Evolutionary conservation across 2,329 filamentous ascomycete species (phyloP).

Genomic region (Cercospora beticola): DNA sequence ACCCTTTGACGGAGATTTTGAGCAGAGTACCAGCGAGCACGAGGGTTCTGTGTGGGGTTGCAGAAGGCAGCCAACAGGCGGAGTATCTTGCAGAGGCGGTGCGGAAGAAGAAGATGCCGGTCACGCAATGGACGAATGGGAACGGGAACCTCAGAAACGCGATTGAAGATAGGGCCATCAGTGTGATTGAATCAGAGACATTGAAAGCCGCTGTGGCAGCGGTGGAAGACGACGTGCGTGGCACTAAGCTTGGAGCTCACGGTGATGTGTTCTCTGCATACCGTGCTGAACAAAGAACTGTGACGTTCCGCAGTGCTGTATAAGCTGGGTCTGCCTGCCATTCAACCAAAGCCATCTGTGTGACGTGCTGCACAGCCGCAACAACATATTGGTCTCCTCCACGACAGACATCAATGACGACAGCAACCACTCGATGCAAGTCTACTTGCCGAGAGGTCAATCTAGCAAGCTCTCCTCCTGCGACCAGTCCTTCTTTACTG

Average conservation of each 20-base stretch:
- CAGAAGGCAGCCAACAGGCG: slow-evolving; percentile 16
- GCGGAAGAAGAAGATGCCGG: slow-evolving; percentile 1
- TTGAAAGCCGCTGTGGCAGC: background rate
- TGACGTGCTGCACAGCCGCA: background rate
- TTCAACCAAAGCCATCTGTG: background rate
- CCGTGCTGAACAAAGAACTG: background rate
- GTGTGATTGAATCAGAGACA: background rate
- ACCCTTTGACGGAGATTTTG: slow-evolving; percentile 1
- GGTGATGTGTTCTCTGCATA: slow-evolving; percentile 11
- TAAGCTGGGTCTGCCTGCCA: background rate
- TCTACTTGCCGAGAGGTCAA: background rate
- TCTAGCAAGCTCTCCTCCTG: slow-evolving; percentile 17
- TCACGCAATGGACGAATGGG: background rate
- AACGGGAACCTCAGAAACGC: background rate
- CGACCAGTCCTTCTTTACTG: slow-evolving; percentile 6
- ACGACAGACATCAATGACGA: background rate
- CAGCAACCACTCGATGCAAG: background rate
- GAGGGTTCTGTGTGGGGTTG: slow-evolving; percentile 19
- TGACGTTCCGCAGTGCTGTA: background rate
- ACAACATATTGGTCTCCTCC: background rate
- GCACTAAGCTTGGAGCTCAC: slow-evolving; percentile 9
- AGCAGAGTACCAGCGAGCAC: background rate
- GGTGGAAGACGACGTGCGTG: slow-evolving; percentile 12
- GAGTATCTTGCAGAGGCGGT: slow-evolving; percentile 8
- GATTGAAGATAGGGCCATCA: background rate